These are phyloP conservation scores for Scleroderma citrinum DNA, from an alignment of 768 basidiomycete species.

Conservation along the genomic window DNA sequence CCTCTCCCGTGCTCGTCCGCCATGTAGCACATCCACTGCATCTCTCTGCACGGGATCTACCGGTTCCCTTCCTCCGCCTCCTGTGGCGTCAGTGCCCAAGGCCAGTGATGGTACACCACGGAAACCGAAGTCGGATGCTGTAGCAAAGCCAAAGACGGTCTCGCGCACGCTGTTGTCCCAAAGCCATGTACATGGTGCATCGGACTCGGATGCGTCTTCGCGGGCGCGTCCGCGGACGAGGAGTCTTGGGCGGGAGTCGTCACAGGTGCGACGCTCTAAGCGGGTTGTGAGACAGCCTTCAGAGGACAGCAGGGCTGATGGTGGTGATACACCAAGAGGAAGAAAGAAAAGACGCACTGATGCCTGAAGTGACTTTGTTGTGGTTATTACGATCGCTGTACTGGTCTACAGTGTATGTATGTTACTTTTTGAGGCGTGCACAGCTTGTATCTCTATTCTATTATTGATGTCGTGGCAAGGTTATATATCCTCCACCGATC, in stretches of 20 bases:
- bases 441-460: background rate
- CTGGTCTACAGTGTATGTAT: background rate
- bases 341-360: constrained; percentile 27
- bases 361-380: too few species aligned
- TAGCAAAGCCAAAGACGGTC: constrained; percentile 10
- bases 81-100: too few species aligned
- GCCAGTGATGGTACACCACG: background rate
- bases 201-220: constrained; percentile 19
- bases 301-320: constrained; percentile 3
- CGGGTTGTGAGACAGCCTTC: background rate
- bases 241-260: constrained; percentile 15
- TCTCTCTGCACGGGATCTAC: background rate
- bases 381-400: too few species aligned
- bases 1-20: constrained; percentile 3
- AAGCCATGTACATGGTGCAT: constrained; percentile 9
- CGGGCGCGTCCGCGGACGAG: constrained; percentile 18
- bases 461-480: constrained; percentile 23
- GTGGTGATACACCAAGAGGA: constrained; percentile 12
- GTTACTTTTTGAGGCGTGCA: too few species aligned
- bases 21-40: constrained; percentile 2
- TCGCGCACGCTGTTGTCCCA: constrained; percentile 19
- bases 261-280: constrained; percentile 1
- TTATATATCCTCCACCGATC: constrained; percentile 4
- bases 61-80: too few species aligned
- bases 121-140: constrained; percentile 5